Evolutionary conservation across 1,139 yeast species (phyloP).

Genomic region (Pneumocystis oryctolagi): DNA sequence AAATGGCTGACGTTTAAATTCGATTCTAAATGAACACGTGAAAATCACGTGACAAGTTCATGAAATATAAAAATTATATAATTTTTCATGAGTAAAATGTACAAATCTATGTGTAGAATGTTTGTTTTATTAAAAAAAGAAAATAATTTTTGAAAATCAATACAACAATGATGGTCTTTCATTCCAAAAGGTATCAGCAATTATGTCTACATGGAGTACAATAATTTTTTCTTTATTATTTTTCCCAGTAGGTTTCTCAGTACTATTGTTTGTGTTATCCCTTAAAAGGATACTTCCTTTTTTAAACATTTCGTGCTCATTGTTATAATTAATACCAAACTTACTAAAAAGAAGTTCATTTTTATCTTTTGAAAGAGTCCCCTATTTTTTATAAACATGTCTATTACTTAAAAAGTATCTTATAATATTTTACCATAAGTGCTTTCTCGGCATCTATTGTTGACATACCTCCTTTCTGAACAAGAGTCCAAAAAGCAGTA

Average conservation of each 20-base stretch:
- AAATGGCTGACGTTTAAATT: neutral
- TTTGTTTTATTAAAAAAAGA: no score
- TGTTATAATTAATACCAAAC: constrained; percentile 76
- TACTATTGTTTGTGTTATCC: constrained; percentile 23
- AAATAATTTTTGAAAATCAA: neutral
- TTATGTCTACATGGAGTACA: constrained; percentile 42
- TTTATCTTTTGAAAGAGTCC: constrained; percentile 70
- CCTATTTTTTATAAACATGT: constrained; percentile 19
- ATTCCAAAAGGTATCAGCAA: constrained; percentile 45
- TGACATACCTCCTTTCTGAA: constrained; percentile 54
- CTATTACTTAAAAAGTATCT: neutral
- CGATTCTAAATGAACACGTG: neutral
- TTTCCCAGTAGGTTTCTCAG: constrained; percentile 35
- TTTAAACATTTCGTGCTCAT: constrained; percentile 72
- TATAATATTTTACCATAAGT: constrained; percentile 14
- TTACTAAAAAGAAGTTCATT: constrained; percentile 67
- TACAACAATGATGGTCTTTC: constrained; percentile 18
- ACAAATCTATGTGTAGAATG: no score
- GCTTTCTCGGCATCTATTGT: constrained; percentile 62
- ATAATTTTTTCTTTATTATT: constrained; percentile 38
- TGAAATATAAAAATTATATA: no score
- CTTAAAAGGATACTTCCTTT: constrained; percentile 69
- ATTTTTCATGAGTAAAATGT: neutral
- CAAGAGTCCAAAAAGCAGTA: constrained; percentile 83
- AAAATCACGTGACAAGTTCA: neutral